Evolutionary conservation across 2,329 filamentous ascomycete genomes (phyloP).

Genomic region (Microsporum audouinii): DNA sequence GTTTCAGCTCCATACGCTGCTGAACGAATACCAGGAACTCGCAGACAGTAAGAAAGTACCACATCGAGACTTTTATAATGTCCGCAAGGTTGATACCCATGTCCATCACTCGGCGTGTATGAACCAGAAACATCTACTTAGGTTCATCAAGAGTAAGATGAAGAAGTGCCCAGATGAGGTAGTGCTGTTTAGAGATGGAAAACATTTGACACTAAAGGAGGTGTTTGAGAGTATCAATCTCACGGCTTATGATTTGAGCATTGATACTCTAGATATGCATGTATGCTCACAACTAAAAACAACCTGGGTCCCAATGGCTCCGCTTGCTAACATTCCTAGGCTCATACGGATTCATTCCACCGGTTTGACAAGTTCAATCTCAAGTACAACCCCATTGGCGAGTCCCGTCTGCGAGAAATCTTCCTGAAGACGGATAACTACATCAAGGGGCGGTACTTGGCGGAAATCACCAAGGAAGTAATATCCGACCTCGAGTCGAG

Average conservation of each 20-base stretch:
- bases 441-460: conserved; percentile 87
- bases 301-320: not conserved
- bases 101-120: conserved; percentile 98
- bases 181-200: conserved; percentile 83
- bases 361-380: conserved; percentile 99
- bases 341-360: conserved; percentile 95
- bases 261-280: conserved; percentile 98
- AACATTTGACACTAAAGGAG: conserved; percentile 77
- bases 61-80: conserved; percentile 98
- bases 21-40: conserved; percentile 97
- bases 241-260: conserved; percentile 93
- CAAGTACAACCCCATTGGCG: conserved; percentile 95
- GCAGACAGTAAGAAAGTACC: conserved; percentile 96
- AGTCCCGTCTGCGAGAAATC: conserved; percentile 91
- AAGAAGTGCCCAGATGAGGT: conserved; percentile 94
- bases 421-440: conserved; percentile 98
- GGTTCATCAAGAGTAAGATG: conserved; percentile 99
- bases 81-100: conserved; percentile 96
- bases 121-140: conserved; percentile 97
- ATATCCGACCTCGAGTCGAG: conserved; percentile 94
- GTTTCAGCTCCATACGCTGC: conserved; percentile 82
- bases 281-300: conserved; percentile 39
- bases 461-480: conserved; percentile 96
- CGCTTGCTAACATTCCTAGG: conserved; percentile 38
- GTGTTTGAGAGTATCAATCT: conserved; percentile 97